Base-by-base conservation (phyloP, 1,284 basidiomycete species). In the Fomitopsis schrenkii region DNA sequence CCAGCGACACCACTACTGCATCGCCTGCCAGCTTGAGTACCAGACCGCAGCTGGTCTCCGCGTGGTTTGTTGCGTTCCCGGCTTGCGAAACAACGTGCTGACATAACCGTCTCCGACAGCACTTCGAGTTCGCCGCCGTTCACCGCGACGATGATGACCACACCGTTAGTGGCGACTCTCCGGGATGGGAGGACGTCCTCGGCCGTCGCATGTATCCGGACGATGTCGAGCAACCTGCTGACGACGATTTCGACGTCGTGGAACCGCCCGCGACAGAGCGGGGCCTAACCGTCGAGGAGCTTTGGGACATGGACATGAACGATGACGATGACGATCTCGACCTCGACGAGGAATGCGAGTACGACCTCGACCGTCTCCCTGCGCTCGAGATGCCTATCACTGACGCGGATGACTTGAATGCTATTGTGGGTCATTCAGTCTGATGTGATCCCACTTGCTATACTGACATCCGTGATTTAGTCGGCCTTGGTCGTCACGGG, bases 71-170 rank as follows among this genome's bases (percentile, higher is more conserved):
- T 15, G 35, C 10, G 35, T 1, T 44, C 15, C 14, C 2, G 6
- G 52, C 15, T 46, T 22, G 35, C 15, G 28, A 2, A 12, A 2
- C 5, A 0, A 12, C 17, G 36, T 19, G 35, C 45, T 62, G 40
- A 55, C 58, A 41, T 3, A 35, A 19, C 15, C 26, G n/a, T 9
- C 30, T 56, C 35, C 15, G 2, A 9, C 59, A 73, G 72, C 72
- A 74, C 60, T 58, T 73, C 57, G 70, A 72, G 52, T 64, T 65
- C 36, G 59, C 71, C 9, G 65, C 68, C 9, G 65, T 74, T 9
- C 71, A 73, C 57, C 68, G 71, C 35, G 70, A 70, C 40, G 70
- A 73, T 10, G 69, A 74, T 57, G 65, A 67, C 22, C 68, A 70
- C 41, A 60, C 59, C 2, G 19, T 50, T 2, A 55, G 7, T n/a